These are phyloP conservation scores for Hyaloperonospora arabidopsidis DNA, from an alignment of 352 stramenopile species.

Conservation along the genomic window DNA sequence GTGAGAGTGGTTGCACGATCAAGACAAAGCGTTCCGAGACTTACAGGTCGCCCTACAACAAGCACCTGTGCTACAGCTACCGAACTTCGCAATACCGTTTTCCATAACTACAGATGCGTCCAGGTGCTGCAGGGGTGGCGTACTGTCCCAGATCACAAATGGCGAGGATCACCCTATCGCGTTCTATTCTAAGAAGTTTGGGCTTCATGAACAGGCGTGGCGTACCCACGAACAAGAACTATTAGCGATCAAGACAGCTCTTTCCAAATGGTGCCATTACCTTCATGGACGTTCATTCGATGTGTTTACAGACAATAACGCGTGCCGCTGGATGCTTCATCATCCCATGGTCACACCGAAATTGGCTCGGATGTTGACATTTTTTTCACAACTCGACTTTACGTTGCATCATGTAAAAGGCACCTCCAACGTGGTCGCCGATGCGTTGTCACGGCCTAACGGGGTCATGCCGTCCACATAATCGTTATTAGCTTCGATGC, in stretches of 20 bases:
- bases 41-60: constrained; percentile 21
- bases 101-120: constrained; percentile 30
- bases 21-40: constrained; percentile 11
- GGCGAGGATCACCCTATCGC: constrained; percentile 23
- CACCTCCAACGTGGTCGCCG: too few species aligned
- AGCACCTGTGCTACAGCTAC: constrained; percentile 19
- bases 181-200: constrained; percentile 11
- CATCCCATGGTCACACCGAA: not conserved
- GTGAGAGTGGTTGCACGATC: constrained; percentile 11
- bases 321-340: not conserved
- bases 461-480: too few species aligned
- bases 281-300: not conserved
- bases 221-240: not conserved
- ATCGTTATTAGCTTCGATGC: too few species aligned
- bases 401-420: not conserved
- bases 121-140: constrained; percentile 8
- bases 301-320: not conserved
- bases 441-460: too few species aligned
- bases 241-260: not conserved
- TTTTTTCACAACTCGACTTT: not conserved
- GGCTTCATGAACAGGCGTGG: not conserved
- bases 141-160: constrained; percentile 2
- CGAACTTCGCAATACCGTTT: constrained; percentile 19
- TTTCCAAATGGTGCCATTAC: too few species aligned
- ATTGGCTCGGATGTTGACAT: not conserved